A percentile compares a stretch with the other conserved stretches of the same genome.
These are phyloP conservation scores for Polytolypa hystricis DNA, from an alignment of 2,329 filamentous ascomycete genomes.

Conservation along the genomic window DNA sequence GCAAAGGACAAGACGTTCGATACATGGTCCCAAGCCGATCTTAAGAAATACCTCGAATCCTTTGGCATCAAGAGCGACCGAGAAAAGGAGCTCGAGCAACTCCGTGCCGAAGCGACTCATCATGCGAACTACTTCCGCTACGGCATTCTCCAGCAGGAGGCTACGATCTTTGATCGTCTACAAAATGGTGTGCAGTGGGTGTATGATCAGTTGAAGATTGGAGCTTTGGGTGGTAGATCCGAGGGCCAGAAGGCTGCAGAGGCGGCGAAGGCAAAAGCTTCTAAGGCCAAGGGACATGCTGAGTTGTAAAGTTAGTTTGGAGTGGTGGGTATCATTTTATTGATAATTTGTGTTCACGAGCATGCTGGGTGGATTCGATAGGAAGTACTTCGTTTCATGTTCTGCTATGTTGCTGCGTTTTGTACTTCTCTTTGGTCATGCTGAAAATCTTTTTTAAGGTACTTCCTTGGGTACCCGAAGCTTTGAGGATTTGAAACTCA, in stretches of 20 bases:
- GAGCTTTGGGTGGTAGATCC: constrained; percentile 36
- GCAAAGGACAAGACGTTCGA: constrained; percentile 59
- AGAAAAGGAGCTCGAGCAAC: constrained; percentile 56
- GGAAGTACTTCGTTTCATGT: too few species aligned
- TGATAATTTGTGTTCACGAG: too few species aligned
- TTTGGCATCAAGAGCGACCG: constrained; percentile 62
- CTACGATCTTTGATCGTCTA: constrained; percentile 55
- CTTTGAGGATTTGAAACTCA: too few species aligned
- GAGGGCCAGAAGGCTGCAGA: constrained; percentile 40
- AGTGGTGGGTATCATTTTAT: too few species aligned
- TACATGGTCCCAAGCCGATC: constrained; percentile 57
- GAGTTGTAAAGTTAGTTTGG: constrained; percentile 8
- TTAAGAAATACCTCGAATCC: constrained; percentile 70
- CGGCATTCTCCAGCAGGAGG: constrained; percentile 55
- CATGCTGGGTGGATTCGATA: too few species aligned
- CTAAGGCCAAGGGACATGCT: constrained; percentile 1
- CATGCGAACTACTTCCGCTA: constrained; percentile 69
- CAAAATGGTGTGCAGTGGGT: constrained; percentile 37
- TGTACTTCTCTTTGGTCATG: too few species aligned
- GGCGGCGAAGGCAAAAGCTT: constrained; percentile 30
- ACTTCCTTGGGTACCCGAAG: too few species aligned
- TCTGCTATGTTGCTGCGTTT: too few species aligned
- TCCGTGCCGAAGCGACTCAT: constrained; percentile 59
- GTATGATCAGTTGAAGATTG: constrained; percentile 38
- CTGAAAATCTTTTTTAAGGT: too few species aligned